Conservation (phyloP, 805 yeast species). For the Kurtzmaniella fragi region DNA sequence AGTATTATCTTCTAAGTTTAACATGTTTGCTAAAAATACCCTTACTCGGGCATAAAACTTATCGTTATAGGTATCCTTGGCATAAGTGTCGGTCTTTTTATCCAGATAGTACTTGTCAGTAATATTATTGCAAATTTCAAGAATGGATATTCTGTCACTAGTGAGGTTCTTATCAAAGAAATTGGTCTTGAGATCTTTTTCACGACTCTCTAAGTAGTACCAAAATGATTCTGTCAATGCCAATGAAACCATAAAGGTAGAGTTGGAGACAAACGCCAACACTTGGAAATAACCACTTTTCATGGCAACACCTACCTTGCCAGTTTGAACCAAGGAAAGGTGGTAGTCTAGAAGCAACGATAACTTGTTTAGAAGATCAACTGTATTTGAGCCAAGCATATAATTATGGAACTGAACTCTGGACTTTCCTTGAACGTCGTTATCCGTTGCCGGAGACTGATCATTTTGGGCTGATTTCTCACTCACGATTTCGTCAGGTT, state of each 20-base stretch:
- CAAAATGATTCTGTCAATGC: conserved; percentile 24
- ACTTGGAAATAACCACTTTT: conserved; percentile 22
- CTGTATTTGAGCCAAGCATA: conserved; percentile 3
- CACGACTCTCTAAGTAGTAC: conserved; percentile 32
- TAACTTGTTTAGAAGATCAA: conserved; percentile 12
- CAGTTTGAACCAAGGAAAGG: conserved; percentile 11
- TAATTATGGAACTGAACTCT: conserved; percentile 2
- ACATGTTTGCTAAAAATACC: conserved; percentile 25
- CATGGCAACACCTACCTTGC: conserved; percentile 6
- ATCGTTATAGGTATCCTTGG: conserved; percentile 37
- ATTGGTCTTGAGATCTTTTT: conserved; percentile 12
- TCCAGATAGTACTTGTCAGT: conserved; percentile 24
- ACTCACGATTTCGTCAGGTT: not conserved
- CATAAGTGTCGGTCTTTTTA: conserved; percentile 23
- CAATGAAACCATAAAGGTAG: conserved; percentile 17
- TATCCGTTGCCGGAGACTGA: not conserved
- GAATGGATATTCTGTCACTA: conserved; percentile 32
- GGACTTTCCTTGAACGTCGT: not conserved
- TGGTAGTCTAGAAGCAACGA: conserved; percentile 22
- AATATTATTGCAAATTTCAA: conserved; percentile 35
- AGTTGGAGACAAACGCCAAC: conserved; percentile 18
- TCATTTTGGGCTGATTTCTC: too few species aligned
- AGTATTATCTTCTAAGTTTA: conserved; percentile 38
- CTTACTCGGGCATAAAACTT: conserved; percentile 31
- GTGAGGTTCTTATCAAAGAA: conserved; percentile 24